phyloP scores from a whole-genome alignment of 148 eudicot species.

The Amaranthus palmeri region DNA sequence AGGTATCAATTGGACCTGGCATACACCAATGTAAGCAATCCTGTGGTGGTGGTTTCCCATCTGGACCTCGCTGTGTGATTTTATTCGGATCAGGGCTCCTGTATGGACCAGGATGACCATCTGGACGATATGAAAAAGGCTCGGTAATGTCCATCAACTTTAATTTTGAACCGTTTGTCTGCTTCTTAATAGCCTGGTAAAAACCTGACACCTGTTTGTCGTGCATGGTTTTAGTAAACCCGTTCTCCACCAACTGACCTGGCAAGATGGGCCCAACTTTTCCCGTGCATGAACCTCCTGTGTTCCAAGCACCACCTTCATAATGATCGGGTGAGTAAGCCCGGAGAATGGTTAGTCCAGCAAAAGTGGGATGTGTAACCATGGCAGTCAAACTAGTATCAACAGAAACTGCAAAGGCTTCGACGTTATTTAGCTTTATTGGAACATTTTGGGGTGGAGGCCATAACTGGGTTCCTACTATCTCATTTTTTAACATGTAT shows the following conservation, averaged over 20 bases:
- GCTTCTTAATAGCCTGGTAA: slow-evolving; percentile 45
- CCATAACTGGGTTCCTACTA: slow-evolving; percentile 90
- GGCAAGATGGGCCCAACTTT: slow-evolving; percentile 56
- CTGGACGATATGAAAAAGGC: slow-evolving; percentile 70
- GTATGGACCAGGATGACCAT: slow-evolving; percentile 92
- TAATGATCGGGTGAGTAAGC: slow-evolving; percentile 92
- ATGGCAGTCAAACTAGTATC: slow-evolving; percentile 69
- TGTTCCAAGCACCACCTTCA: slow-evolving; percentile 94
- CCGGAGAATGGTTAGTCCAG: slow-evolving; percentile 70
- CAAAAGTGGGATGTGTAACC: slow-evolving; percentile 57
- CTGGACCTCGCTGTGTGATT: slow-evolving; percentile 63
- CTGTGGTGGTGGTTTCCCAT: slow-evolving; percentile 91
- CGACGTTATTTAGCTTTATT: slow-evolving; percentile 53
- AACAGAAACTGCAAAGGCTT: slow-evolving; percentile 78
- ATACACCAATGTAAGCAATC: slow-evolving; percentile 99
- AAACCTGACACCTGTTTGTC: slow-evolving; percentile 74
- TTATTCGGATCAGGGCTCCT: slow-evolving; percentile 64
- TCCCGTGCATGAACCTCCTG: slow-evolving; percentile 93
- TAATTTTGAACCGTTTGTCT: slow-evolving; percentile 49
- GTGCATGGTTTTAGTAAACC: slow-evolving; percentile 73
- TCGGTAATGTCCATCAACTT: slow-evolving; percentile 85
- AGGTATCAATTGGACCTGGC: slow-evolving; percentile 95
- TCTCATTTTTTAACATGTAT: slow-evolving; percentile 70
- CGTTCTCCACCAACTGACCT: slow-evolving; percentile 55
- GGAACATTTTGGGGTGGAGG: slow-evolving; percentile 43